Conservation (phyloP, 192 early-diverging fungal species). For the Chytriomyces confervae region DNA sequence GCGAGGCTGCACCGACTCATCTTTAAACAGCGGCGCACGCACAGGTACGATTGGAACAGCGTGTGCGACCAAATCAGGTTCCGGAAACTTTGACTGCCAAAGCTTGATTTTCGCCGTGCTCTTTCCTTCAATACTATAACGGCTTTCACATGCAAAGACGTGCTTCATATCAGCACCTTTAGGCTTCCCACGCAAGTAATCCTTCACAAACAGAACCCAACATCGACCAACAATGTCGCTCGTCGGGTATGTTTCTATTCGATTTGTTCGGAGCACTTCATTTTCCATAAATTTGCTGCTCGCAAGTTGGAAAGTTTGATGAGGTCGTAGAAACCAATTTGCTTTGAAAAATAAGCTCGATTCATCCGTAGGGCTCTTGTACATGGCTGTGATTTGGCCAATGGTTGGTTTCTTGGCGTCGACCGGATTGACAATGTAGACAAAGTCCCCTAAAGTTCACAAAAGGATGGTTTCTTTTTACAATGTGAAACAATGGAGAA, state of each 20-base stretch:
- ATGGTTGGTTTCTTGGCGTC: slow-evolving; percentile 67
- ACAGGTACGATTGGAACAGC: slow-evolving; percentile 10
- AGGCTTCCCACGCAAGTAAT: slow-evolving; percentile 63
- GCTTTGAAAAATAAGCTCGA: slow-evolving; percentile 43
- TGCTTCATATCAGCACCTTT: slow-evolving; percentile 52
- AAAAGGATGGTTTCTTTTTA: not conserved
- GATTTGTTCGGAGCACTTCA: slow-evolving; percentile 71
- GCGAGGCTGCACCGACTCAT: not conserved
- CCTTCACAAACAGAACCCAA: slow-evolving; percentile 63
- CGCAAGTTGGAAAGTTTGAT: slow-evolving; percentile 69
- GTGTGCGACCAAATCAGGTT: slow-evolving; percentile 38
- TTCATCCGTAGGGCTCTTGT: slow-evolving; percentile 11
- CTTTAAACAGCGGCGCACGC: slow-evolving; percentile 21
- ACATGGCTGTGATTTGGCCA: slow-evolving; percentile 61
- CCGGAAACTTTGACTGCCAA: slow-evolving; percentile 63
- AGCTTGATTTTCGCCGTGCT: slow-evolving; percentile 66
- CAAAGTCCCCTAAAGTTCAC: slow-evolving; percentile 63
- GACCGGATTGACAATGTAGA: slow-evolving; percentile 62
- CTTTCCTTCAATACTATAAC: slow-evolving; percentile 66
- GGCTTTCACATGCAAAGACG: slow-evolving; percentile 69
- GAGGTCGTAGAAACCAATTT: slow-evolving; percentile 69
- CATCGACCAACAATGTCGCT: slow-evolving; percentile 66
- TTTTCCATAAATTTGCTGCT: slow-evolving; percentile 63
- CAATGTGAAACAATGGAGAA: not conserved
- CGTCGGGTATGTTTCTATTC: slow-evolving; percentile 56